Evolutionary conservation across 768 basidiomycete genomes (phyloP), one percentile per base, ranked within the genome.

Genomic region (Sporobolomyces pararoseus): DNA sequence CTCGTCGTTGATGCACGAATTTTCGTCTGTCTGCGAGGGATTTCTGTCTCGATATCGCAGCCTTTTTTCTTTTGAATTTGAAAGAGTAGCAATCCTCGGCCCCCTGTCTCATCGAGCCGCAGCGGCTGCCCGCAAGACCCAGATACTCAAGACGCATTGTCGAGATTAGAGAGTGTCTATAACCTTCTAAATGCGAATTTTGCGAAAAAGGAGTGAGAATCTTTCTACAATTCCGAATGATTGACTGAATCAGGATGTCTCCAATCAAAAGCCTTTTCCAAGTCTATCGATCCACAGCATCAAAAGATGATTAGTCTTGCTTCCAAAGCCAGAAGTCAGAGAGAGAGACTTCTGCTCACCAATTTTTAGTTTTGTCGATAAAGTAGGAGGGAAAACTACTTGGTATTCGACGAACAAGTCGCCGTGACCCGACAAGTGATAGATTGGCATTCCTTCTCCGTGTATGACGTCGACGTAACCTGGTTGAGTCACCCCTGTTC

Each of bases 391-490:
- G 63, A 99, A 80, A 23, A 98, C 87, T 57, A 99, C 90, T 65
- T 85, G 90, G 81, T 95, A 99, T 79, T 97, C 94, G 62, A 99
- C 84, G 76, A 86, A 98, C 54, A 99, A 82, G 78, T 95, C 88
- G 21, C 96, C 96, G 71, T 86, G 83, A 77, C 14, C 81, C 80
- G 35, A 76, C 64, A 67, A 82, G 80, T 85, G 85, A 76, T 84
- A 87, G 44, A 86, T 78, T 2, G 90, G 89, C 88, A 98, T 91
- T 7, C 96, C 96, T 79, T 99, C 91, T 34, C 85, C 91, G 71
- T 87, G 84, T 65, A 98, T 83, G 17, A 84, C 85, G 78, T 97
- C 89, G 12, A 97, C 90, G 78, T 86, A 89, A 86, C 91, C 89
- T 73, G 96, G 96, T 77, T 99, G 96, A 46, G 96, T 98, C 1